phyloP scores from a whole-genome alignment of 805 yeast genomes.

The Yarrowia hollandica region DNA sequence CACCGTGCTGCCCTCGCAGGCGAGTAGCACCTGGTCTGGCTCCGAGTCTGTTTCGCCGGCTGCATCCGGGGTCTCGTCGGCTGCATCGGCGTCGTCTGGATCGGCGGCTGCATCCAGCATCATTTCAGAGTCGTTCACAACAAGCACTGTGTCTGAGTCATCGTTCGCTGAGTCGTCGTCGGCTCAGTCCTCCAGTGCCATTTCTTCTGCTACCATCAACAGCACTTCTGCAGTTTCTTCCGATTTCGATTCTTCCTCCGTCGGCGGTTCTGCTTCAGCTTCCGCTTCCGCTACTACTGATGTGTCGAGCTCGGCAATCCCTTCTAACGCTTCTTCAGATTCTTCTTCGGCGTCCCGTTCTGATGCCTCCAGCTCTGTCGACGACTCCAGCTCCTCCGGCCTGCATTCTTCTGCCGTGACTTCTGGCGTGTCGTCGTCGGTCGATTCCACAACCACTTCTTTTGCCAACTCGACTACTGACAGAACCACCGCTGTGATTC shows the following conservation, averaged over 20 bases:
- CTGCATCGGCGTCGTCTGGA: background rate
- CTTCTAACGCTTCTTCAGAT: background rate
- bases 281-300: too few species aligned
- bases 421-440: too few species aligned
- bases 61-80: background rate
- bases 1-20: background rate
- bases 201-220: background rate
- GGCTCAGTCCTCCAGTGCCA: background rate
- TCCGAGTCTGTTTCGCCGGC: background rate
- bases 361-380: background rate
- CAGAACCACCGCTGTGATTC: conserved; percentile 19
- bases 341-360: background rate
- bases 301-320: background rate
- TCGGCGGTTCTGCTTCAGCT: background rate
- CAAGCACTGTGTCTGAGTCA: too few species aligned
- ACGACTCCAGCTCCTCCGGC: background rate
- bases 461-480: background rate
- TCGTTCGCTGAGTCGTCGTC: too few species aligned
- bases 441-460: too few species aligned
- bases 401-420: conserved; percentile 23
- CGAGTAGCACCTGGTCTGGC: background rate
- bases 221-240: background rate
- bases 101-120: too few species aligned
- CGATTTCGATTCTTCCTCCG: background rate
- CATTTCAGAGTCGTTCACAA: too few species aligned